Conservation (phyloP, 768 basidiomycete genomes). For the Strobilomyces dryophilus region DNA sequence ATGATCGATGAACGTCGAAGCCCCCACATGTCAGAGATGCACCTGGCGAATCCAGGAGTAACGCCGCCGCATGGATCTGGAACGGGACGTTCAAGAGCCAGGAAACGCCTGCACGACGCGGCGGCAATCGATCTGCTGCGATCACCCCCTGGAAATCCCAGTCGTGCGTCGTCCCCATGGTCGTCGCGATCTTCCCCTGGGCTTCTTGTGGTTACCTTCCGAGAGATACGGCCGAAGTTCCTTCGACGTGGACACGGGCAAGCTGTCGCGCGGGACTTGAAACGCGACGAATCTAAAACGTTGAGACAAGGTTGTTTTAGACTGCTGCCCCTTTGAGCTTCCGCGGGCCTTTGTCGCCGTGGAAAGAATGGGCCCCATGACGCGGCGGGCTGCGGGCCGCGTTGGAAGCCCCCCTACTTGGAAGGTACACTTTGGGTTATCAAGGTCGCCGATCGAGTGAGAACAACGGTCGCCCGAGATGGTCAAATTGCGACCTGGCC, state of each 20-base stretch:
- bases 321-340: not conserved
- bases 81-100: not conserved
- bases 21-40: not conserved
- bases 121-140: not conserved
- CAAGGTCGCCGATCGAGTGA: not conserved
- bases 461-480: not conserved
- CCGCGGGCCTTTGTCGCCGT: not conserved
- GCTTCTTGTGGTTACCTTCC: not conserved
- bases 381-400: not conserved
- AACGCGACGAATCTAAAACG: conserved; percentile 5
- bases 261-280: conserved; percentile 7
- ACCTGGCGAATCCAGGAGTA: not conserved
- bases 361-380: not conserved
- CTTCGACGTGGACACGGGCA: not conserved
- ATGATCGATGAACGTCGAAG: conserved; percentile 7
- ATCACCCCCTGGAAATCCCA: conserved; percentile 1
- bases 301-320: not conserved
- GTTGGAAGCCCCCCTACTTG: not conserved
- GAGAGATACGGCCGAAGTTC: conserved; percentile 3
- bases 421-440: not conserved
- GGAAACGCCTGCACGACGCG: not conserved
- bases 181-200: not conserved
- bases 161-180: not conserved
- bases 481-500: not conserved
- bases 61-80: conserved; percentile 1